These are phyloP conservation scores for Botrytis elliptica DNA, from an alignment of 2,329 filamentous ascomycete genomes.

Conservation along the genomic window DNA sequence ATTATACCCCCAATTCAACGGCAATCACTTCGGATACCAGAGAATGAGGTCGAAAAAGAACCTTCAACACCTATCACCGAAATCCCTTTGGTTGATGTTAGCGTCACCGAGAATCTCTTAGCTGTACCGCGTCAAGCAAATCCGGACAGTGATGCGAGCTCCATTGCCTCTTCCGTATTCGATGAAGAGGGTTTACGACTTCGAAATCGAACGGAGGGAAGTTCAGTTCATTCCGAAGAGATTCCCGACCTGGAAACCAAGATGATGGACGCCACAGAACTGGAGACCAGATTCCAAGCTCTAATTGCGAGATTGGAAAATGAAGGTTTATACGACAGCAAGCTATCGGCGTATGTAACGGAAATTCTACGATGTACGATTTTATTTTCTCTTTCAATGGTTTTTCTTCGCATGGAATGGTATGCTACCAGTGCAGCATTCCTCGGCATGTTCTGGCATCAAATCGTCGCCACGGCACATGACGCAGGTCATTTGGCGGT, in stretches of 20 bases:
- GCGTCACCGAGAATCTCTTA: constrained; percentile 68
- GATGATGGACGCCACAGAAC: constrained; percentile 4
- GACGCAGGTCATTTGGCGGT: constrained; percentile 98
- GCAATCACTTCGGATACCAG: constrained; percentile 2
- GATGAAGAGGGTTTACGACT: background rate
- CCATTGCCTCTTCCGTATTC: constrained; percentile 5
- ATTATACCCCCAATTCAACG: constrained; percentile 84
- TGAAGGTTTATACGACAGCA: constrained; percentile 82
- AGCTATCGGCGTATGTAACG: constrained; percentile 74
- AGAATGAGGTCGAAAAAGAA: constrained; percentile 7
- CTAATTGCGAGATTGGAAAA: constrained; percentile 27
- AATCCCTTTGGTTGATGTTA: constrained; percentile 1
- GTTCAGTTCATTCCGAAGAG: constrained; percentile 40
- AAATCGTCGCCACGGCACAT: constrained; percentile 89
- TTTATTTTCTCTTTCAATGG: constrained; percentile 63
- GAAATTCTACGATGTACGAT: constrained; percentile 71
- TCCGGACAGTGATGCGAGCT: constrained; percentile 2
- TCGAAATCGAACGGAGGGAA: constrained; percentile 33
- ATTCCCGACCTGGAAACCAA: background rate
- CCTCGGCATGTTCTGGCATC: constrained; percentile 87
- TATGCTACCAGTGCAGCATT: constrained; percentile 70
- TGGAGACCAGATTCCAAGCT: constrained; percentile 8
- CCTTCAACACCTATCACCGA: constrained; percentile 4
- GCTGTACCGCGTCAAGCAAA: constrained; percentile 40
- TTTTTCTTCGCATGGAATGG: constrained; percentile 62